Base-by-base conservation (phyloP, 352 stramenopile species). In the Lagenidium giganteum region DNA sequence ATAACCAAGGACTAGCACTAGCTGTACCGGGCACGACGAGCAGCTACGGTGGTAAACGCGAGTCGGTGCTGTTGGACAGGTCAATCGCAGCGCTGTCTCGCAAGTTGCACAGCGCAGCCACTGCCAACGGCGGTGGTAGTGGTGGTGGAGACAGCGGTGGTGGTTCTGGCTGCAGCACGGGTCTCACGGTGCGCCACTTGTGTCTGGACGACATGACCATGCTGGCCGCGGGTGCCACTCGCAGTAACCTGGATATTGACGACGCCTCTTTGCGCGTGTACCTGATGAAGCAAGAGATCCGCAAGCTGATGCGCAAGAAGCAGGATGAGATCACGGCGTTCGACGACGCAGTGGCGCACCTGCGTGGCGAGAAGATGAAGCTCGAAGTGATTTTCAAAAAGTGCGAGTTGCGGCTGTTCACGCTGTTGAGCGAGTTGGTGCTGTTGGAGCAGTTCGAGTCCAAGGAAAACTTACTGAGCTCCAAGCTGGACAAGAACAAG, bases 371-470 rank as follows among this genome's bases (percentile, higher is more conserved):
- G 44, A 83, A 90, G 47, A 70, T 96, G 55, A 49, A 64, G 2
- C 64, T 97, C 8, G 79, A 83, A n/a, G 69, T 87, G n/a, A 63
- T 84, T 20, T 87, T 97, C 37, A 95, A 96, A 54, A 70, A 85
- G 37, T 78, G 70, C 12, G 90, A 97, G 56, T 65, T 97, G 16
- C 83, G 81, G 26, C 36, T 97, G 38, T 71, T 96, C 40, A 93
- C 90, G 12, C 55, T 97, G 8, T 54, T 72, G 13, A 78, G 84
- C 39, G 92, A 97, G 44, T 58, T 97, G 18, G 60, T 70, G 26
- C 57, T 97, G 22, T 72, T 98, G 3, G 80, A 96, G 51, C 82
- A 92, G 23, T 96, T 97, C 43, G 91, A 96, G 48, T 84, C 61
- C 46, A 92, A 92, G 46, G 91, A 98, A 47, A 90, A 78, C 35